These are phyloP conservation scores for Nemania sp. DNA, from an alignment of 2,329 filamentous ascomycete species.

Conservation along the genomic window DNA sequence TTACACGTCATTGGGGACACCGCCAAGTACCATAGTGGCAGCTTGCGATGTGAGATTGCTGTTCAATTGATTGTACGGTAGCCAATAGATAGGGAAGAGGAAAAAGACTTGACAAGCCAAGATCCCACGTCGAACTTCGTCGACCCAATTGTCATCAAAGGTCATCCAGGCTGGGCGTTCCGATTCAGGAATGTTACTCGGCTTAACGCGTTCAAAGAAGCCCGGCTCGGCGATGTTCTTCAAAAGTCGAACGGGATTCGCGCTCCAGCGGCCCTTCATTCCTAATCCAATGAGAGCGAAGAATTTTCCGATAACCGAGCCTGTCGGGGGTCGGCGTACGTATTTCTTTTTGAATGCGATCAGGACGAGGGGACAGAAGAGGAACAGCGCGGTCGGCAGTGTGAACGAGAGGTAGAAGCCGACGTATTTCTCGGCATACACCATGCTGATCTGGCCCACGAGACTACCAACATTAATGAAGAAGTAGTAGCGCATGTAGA, in stretches of 20 bases:
- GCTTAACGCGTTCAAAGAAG: conserved; percentile 72
- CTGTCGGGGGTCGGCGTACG: conserved; percentile 58
- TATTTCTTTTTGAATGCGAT: conserved; percentile 51
- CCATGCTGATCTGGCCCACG: conserved; percentile 44
- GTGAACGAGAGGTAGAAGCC: conserved; percentile 64
- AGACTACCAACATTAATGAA: conserved; percentile 77
- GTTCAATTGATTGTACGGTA: conserved; percentile 69
- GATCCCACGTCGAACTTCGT: conserved; percentile 67
- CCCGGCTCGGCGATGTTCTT: conserved; percentile 44
- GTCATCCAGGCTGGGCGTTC: conserved; percentile 68
- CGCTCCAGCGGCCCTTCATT: conserved; percentile 64
- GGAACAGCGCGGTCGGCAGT: conserved; percentile 59
- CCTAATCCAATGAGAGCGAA: conserved; percentile 62
- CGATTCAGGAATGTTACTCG: conserved; percentile 59
- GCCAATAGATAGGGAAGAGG: conserved; percentile 66
- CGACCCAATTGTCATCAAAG: conserved; percentile 73
- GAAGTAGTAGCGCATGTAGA: conserved; percentile 75
- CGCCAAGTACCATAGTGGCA: conserved; percentile 59
- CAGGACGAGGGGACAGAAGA: conserved; percentile 59
- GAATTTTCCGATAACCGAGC: conserved; percentile 70
- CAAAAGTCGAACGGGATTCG: conserved; percentile 56
- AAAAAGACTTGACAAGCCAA: conserved; percentile 63
- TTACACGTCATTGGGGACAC: conserved; percentile 68
- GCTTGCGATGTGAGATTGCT: conserved; percentile 69
- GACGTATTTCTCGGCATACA: conserved; percentile 62